Evolutionary conservation across 2,329 filamentous ascomycete species (phyloP).

Genomic region (Paraphoma chrysanthemicola): DNA sequence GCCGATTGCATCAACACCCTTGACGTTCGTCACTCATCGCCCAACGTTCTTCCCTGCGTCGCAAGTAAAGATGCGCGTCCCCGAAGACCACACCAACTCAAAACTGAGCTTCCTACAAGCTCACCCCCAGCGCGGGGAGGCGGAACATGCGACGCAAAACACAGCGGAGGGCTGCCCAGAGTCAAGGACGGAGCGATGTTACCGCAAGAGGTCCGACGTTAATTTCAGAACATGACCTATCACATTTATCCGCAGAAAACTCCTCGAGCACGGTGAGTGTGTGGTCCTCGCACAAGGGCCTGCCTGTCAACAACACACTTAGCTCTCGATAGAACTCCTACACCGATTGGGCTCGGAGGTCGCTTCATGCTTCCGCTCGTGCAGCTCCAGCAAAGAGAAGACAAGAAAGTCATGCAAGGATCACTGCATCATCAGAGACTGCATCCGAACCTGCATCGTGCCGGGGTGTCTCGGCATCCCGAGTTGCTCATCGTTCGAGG

Average conservation of each 20-base stretch:
- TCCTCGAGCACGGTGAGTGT: not conserved
- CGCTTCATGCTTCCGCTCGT: not conserved
- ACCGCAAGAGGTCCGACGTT: not conserved
- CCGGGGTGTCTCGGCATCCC: not conserved
- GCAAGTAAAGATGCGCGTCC: conserved; percentile 1
- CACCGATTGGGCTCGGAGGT: not conserved
- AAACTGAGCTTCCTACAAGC: conserved; percentile 4
- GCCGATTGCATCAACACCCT: conserved; percentile 8
- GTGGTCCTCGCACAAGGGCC: not conserved
- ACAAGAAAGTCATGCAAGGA: too few relatives aligned
- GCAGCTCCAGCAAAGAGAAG: not conserved
- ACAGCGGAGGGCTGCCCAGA: not conserved
- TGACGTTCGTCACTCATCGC: conserved; percentile 9
- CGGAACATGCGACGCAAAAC: conserved; percentile 7
- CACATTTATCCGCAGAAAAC: conserved; percentile 5
- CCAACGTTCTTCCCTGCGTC: conserved; percentile 5
- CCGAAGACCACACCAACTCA: conserved; percentile 10
- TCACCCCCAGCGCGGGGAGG: conserved; percentile 7
- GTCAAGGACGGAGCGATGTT: conserved; percentile 1
- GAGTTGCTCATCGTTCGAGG: not conserved
- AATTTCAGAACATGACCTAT: conserved; percentile 1
- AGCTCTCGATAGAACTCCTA: not conserved
- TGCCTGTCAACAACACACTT: not conserved
- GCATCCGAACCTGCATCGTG: not conserved
- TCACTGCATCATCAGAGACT: not conserved